phyloP scores from a whole-genome alignment of 371 early-diverging fungal species.

The Dichotomocladium elegans region DNA sequence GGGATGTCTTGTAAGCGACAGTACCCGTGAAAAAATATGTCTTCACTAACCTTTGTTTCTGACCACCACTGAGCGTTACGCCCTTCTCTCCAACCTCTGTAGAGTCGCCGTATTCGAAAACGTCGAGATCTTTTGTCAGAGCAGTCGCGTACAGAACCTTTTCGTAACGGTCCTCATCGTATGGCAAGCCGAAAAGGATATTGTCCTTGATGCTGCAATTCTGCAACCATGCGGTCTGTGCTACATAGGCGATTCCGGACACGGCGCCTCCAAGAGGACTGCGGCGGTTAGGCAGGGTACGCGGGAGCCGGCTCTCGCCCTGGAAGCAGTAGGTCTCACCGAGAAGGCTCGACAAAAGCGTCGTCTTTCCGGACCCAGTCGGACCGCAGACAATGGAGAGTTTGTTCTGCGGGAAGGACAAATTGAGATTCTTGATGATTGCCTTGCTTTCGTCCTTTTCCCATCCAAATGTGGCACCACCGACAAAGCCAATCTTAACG shows the following conservation, averaged over 20 bases:
- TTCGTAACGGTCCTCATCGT: slow-evolving; percentile 60
- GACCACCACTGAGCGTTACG: slow-evolving; percentile 85
- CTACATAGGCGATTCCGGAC: slow-evolving; percentile 68
- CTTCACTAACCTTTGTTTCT: slow-evolving; percentile 68
- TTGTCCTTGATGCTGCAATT: slow-evolving; percentile 80
- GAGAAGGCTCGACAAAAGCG: slow-evolving; percentile 62
- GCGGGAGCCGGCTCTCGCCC: slow-evolving; percentile 49
- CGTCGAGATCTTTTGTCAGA: slow-evolving; percentile 77
- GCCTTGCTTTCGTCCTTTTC: slow-evolving; percentile 31
- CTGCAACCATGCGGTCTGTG: slow-evolving; percentile 84
- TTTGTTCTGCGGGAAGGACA: slow-evolving; percentile 59
- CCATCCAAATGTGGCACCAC: slow-evolving; percentile 54
- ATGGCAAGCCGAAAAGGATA: slow-evolving; percentile 77
- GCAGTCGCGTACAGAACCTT: slow-evolving; percentile 68
- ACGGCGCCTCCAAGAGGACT: slow-evolving; percentile 34
- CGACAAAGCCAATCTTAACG: slow-evolving; percentile 38
- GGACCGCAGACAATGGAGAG: slow-evolving; percentile 78
- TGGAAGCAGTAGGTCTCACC: slow-evolving; percentile 50
- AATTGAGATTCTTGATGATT: slow-evolving; percentile 51
- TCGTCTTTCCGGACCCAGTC: slow-evolving; percentile 81
- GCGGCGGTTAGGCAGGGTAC: slow-evolving; percentile 11
- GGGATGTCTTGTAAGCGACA: no score
- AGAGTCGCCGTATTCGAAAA: slow-evolving; percentile 75
- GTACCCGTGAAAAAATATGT: no score
- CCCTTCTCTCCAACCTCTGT: slow-evolving; percentile 92